phyloP scores from a whole-genome alignment of 768 basidiomycete genomes.

The Dentipellis fragilis region DNA sequence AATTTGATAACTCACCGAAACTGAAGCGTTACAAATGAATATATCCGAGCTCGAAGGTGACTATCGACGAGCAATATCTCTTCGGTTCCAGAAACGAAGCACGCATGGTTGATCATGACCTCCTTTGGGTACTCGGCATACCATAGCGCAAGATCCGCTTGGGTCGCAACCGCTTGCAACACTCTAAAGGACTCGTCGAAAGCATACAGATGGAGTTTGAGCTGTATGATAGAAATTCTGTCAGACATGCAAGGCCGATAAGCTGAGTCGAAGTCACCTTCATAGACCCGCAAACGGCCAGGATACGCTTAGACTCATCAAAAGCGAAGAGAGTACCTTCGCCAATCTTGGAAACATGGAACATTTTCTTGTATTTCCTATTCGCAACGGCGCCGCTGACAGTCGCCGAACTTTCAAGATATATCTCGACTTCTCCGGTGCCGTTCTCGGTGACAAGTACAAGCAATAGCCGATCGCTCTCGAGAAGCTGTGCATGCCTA shows the following conservation, averaged over 20 bases:
- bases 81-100: conserved; percentile 40
- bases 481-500: conserved; percentile 7
- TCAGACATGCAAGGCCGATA: not conserved
- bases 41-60: conserved; percentile 33
- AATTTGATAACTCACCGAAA: conserved; percentile 31
- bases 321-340: conserved; percentile 35
- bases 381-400: conserved; percentile 1
- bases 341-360: conserved; percentile 39
- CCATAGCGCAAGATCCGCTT: conserved; percentile 34
- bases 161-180: conserved; percentile 31
- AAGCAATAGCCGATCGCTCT: conserved; percentile 6
- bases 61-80: conserved; percentile 44
- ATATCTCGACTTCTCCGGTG: conserved; percentile 3
- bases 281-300: conserved; percentile 33
- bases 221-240: conserved; percentile 4
- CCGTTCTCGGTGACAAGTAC: not conserved
- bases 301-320: conserved; percentile 40
- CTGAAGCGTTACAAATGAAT: conserved; percentile 42
- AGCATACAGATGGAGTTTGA: conserved; percentile 33
- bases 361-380: not conserved
- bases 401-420: conserved; percentile 3
- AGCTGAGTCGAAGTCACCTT: conserved; percentile 22
- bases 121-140: conserved; percentile 18
- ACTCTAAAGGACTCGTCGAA: conserved; percentile 34
- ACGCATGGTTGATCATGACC: conserved; percentile 23